These are phyloP conservation scores for Thraustochytrium sp. DNA, from an alignment of 352 stramenopile species.

Conservation along the genomic window DNA sequence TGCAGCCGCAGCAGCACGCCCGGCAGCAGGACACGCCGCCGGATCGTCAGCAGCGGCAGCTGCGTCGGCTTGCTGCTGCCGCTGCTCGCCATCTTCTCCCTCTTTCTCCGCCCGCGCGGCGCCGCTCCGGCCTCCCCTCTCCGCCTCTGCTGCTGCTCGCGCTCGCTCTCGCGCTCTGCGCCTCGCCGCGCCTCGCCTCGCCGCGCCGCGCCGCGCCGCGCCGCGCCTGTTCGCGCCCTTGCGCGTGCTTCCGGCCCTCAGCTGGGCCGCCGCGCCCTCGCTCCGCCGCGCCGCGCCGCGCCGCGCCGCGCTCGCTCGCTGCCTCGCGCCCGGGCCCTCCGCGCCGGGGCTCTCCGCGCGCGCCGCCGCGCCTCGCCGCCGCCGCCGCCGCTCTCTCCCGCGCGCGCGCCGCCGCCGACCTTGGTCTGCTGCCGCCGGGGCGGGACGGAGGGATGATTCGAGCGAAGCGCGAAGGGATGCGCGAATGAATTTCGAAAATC, in stretches of 20 bases:
- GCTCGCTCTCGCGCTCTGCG: not conserved
- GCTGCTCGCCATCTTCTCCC: not conserved
- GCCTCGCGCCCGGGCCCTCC: not conserved
- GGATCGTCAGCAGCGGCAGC: conserved; percentile 50
- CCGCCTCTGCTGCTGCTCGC: not conserved
- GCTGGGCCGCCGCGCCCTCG: not conserved
- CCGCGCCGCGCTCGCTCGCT: not conserved
- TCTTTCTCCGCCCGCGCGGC: not conserved
- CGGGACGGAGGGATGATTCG: too few species aligned
- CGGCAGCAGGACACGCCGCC: conserved; percentile 50
- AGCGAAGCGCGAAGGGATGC: too few species aligned
- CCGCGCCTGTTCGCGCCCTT: not conserved
- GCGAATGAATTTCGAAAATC: too few species aligned
- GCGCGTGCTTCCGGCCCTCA: not conserved
- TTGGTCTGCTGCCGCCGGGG: too few species aligned
- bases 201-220: not conserved
- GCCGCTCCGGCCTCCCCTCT: not conserved
- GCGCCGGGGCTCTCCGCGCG: not conserved
- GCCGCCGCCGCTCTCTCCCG: not conserved
- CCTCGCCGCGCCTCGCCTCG: not conserved
- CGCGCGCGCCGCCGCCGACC: not conserved
- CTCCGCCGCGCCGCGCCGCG: not conserved
- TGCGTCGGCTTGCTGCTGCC: not conserved
- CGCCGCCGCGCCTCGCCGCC: not conserved
- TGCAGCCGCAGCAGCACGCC: conserved; percentile 50